Conservation (phyloP, 108 stramenopile species). For the Thalassiosira profunda region DNA sequence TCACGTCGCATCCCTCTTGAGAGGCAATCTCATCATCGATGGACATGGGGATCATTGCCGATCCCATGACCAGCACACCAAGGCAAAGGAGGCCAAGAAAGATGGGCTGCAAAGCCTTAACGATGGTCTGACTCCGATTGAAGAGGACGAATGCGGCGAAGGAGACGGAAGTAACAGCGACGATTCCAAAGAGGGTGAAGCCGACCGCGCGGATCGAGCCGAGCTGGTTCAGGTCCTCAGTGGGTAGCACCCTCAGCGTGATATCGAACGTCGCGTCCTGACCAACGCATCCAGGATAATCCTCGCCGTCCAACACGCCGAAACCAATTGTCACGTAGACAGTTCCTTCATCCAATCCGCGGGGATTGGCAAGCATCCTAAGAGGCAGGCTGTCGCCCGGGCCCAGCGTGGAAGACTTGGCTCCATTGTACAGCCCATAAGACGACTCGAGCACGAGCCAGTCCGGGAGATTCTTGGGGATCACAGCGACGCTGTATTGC, state of each 20-base stretch:
- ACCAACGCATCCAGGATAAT: conserved; percentile 24
- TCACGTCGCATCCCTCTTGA: conserved; percentile 9
- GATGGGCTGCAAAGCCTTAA: conserved; percentile 37
- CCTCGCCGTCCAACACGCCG: conserved; percentile 20
- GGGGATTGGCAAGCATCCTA: not conserved
- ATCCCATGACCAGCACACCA: conserved; percentile 34
- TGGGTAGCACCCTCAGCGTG: conserved; percentile 9
- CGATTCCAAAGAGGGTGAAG: conserved; percentile 10
- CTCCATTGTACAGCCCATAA: not conserved
- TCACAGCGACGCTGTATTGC: conserved; percentile 7
- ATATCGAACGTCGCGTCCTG: conserved; percentile 28
- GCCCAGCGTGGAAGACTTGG: conserved; percentile 4
- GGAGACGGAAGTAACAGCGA: conserved; percentile 19
- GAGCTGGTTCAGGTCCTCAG: conserved; percentile 15
- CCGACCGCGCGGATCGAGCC: conserved; percentile 8
- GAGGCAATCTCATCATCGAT: conserved; percentile 32
- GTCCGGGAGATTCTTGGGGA: conserved; percentile 11
- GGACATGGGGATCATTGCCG: conserved; percentile 28
- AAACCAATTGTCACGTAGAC: conserved; percentile 9
- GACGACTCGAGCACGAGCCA: conserved; percentile 7
- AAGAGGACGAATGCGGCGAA: conserved; percentile 14
- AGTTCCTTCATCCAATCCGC: conserved; percentile 9
- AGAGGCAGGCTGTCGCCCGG: conserved; percentile 8
- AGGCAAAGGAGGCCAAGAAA: conserved; percentile 21
- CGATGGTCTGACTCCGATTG: conserved; percentile 8